phyloP scores from a whole-genome alignment of 805 yeast species.

The Lipomyces starkeyi region DNA sequence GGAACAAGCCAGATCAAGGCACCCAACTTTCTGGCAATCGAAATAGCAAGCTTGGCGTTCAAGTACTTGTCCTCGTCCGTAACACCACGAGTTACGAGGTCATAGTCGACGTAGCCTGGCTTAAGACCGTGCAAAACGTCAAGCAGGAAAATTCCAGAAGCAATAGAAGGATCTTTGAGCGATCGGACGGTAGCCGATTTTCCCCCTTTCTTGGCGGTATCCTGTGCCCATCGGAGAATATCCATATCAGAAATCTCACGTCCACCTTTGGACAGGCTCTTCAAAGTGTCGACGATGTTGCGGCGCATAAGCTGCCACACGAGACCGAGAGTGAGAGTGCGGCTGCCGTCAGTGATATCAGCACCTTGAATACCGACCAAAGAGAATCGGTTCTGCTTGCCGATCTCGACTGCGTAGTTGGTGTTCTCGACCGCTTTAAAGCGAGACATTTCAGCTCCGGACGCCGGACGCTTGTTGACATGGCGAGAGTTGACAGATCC shows the following conservation, averaged over 20 bases:
- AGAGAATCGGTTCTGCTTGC: conserved; percentile 89
- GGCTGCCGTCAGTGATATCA: conserved; percentile 93
- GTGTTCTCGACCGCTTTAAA: conserved; percentile 97
- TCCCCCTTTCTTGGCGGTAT: conserved; percentile 84
- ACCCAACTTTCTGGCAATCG: conserved; percentile 97
- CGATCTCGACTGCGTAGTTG: conserved; percentile 97
- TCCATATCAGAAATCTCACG: conserved; percentile 81
- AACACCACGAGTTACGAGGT: conserved; percentile 78
- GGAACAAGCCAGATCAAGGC: conserved; percentile 99
- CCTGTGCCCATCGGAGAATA: conserved; percentile 92
- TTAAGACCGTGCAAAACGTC: conserved; percentile 92
- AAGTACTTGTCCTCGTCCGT: conserved; percentile 88
- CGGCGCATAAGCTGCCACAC: conserved; percentile 99
- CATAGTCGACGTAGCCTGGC: conserved; percentile 98
- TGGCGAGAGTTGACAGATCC: conserved; percentile 81
- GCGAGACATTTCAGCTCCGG: conserved; percentile 77
- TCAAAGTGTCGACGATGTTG: conserved; percentile 84
- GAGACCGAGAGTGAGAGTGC: conserved; percentile 83
- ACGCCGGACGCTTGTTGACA: conserved; percentile 82
- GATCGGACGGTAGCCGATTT: conserved; percentile 70
- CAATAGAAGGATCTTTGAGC: conserved; percentile 78
- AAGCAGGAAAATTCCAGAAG: conserved; percentile 80
- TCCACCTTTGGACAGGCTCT: conserved; percentile 72
- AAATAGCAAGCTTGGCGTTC: conserved; percentile 91
- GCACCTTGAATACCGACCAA: conserved; percentile 98